phyloP scores from a whole-genome alignment of 225 moss, liverwort and hornwort species.

The Bryoerythrophyllum caledonicum region DNA sequence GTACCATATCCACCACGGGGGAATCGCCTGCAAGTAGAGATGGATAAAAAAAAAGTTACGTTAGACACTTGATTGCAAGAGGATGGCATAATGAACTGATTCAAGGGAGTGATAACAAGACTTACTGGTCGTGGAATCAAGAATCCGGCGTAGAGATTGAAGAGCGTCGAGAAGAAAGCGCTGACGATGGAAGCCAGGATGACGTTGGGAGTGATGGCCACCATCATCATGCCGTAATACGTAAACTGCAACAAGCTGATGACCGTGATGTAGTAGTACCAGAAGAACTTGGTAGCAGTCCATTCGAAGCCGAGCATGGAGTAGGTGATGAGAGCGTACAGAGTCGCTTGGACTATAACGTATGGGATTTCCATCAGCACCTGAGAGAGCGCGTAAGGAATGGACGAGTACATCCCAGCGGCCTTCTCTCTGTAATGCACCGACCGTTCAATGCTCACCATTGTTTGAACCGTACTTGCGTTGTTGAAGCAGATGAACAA shows the following conservation, averaged over 20 bases:
- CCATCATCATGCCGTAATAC: constrained; percentile 74
- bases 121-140: constrained; percentile 57
- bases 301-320: constrained; percentile 49
- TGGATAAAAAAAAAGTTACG: neutral
- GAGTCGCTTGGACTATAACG: constrained; percentile 28
- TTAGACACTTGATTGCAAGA: constrained; percentile 6
- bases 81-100: neutral
- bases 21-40: constrained; percentile 52
- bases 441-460: constrained; percentile 57
- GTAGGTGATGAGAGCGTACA: constrained; percentile 45
- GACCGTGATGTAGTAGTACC: constrained; percentile 31
- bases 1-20: constrained; percentile 83
- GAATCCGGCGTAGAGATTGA: constrained; percentile 59
- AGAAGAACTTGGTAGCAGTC: constrained; percentile 49
- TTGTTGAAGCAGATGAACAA: constrained; percentile 65
- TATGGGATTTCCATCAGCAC: constrained; percentile 56
- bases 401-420: constrained; percentile 61
- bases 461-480: constrained; percentile 48
- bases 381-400: constrained; percentile 58
- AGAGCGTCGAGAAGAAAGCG: constrained; percentile 55
- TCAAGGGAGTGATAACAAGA: neutral
- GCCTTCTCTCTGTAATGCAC: constrained; percentile 64
- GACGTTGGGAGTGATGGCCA: constrained; percentile 56
- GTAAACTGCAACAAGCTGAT: constrained; percentile 48
- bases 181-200: constrained; percentile 43